Percentiles rank a stretch among this genome's conserved stretches.
Conservation (phyloP, 805 yeast genomes). For the Candida ipomoeae region DNA sequence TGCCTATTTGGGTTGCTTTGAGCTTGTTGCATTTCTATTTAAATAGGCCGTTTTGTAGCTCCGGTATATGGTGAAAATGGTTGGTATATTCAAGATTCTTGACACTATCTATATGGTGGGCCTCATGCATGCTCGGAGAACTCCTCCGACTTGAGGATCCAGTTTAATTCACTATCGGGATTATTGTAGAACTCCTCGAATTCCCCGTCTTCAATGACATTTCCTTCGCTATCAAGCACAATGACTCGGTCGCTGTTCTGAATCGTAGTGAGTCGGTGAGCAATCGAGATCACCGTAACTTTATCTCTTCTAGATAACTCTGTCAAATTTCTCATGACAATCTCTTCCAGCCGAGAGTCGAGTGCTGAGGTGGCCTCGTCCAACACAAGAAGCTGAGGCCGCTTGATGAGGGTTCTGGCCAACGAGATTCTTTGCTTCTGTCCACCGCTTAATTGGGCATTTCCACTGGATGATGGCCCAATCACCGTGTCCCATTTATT, state of each 20-base stretch:
- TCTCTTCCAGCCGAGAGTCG: slow-evolving; percentile 82
- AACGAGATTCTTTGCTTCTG: slow-evolving; percentile 91
- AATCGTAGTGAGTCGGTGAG: slow-evolving; percentile 87
- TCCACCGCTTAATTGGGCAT: slow-evolving; percentile 85
- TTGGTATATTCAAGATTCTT: neutral
- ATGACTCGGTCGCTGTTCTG: slow-evolving; percentile 75
- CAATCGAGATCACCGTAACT: slow-evolving; percentile 78
- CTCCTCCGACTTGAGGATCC: slow-evolving; percentile 32
- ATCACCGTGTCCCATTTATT: slow-evolving; percentile 75
- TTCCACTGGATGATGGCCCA: slow-evolving; percentile 72
- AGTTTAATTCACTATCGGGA: slow-evolving; percentile 43
- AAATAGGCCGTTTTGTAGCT: neutral
- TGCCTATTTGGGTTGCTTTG: too few relatives aligned
- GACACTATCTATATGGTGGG: neutral
- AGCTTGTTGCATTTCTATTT: too few relatives aligned
- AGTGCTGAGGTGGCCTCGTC: slow-evolving; percentile 96
- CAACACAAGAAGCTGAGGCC: slow-evolving; percentile 75
- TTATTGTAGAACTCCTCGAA: slow-evolving; percentile 49
- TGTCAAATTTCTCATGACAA: slow-evolving; percentile 70
- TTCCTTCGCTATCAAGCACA: slow-evolving; percentile 54
- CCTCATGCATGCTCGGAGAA: slow-evolving; percentile 5
- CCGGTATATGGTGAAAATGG: neutral
- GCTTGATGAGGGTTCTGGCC: slow-evolving; percentile 77
- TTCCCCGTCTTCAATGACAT: slow-evolving; percentile 65
- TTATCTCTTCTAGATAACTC: slow-evolving; percentile 44